Base-by-base conservation (phyloP, 148 eudicot genomes). In the Camellia lanceoleosa region DNA sequence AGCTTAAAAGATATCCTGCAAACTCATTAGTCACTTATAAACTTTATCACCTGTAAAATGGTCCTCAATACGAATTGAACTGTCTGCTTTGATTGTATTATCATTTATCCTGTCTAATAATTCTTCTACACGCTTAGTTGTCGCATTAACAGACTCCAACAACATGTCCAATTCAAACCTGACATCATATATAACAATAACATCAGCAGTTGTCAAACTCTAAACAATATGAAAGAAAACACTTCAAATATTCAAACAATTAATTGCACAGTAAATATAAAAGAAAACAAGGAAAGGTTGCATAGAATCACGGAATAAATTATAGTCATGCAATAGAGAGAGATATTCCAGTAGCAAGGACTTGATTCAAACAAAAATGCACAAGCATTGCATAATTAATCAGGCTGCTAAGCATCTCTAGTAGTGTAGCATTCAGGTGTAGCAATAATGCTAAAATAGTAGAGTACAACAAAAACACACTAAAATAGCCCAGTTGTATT, bases 91-190 rank as follows among this genome's bases (percentile, higher is more conserved):
- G 38, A 82, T 82, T 65, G 82, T 73, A 83, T 91, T 87, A 78
- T 80, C 84, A 79, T 87, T 88, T 42, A 94, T 87, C 85, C 81
- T 92, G 80, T 91, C 91, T 81, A 94, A 78, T 42, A 94, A 85
- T 74, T 94, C 97, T 78, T 94, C 98, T 62, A 94, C 95, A 30
- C 92, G 94, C 81, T 87, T 94, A 42, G 88, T 88, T 75, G 98
- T 86, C 62, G 81, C 90, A 72, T 88, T 91, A 42, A 88, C 97
- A 49, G 95, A 91, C 83, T 93, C 97, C 80, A 94, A 80, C 81
- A 94, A 82, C 95, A 94, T 94, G 88, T 95, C 98, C 75, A 95
- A 84, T 81, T 95, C 98, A 88, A 91, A 95, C 89, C 98, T 95
- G 86, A 73, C 61, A 86, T 58, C 16, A 76, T 8, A 19, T 75